Evolutionary conservation across 1,284 basidiomycete genomes (phyloP), one percentile per base, ranked within the genome.

Genomic region (Moesziomyces antarcticus): DNA sequence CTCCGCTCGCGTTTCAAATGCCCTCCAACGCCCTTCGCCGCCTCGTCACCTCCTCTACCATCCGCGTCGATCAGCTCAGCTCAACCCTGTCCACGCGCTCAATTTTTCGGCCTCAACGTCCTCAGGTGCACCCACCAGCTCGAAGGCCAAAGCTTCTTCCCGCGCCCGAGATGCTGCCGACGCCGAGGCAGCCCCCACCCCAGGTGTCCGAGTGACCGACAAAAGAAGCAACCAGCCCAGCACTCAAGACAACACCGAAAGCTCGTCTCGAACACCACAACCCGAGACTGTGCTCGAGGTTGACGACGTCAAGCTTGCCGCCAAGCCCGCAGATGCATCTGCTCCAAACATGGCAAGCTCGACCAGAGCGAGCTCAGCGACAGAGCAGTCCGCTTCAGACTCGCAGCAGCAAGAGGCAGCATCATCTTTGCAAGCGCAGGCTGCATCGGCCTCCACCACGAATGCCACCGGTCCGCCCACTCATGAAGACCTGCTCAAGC

Each of bases 401-500:
- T 35, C 14, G 42, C 46, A 62, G 35, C 58, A 54, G 42, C 54
- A 53, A 35, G 54, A 62, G 3, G 62, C 33, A 8, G 40, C 47
- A 30, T 35, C 51, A 20, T 35, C 41, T 18, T 47, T 50, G 48
- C 57, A 52, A 25, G 42, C 0, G n/a, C 65, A 68, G 22, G n/a
- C 37, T 7, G 5, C 41, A 13, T 24, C 46, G 30, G 22, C 51
- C 1, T 48, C 9, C 27, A 48, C 52, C 14, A 57, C 46, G 24
- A 37, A 46, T 1, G 55, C 9, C n/a, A 41, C 56, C 11, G 64
- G 53, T 5, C 65, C 65, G 10, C 51, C 51, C 21, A 67, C 73
- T 1, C 55, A 66, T 18, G 78, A 79, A 37, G 75, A 79, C 41
- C 46, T 79, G 33, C 60, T 79, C 27, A 79, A 79, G 48, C 78